These are phyloP conservation scores for Sambucus nigra DNA, from an alignment of 129 eudicot genomes.

Conservation along the genomic window DNA sequence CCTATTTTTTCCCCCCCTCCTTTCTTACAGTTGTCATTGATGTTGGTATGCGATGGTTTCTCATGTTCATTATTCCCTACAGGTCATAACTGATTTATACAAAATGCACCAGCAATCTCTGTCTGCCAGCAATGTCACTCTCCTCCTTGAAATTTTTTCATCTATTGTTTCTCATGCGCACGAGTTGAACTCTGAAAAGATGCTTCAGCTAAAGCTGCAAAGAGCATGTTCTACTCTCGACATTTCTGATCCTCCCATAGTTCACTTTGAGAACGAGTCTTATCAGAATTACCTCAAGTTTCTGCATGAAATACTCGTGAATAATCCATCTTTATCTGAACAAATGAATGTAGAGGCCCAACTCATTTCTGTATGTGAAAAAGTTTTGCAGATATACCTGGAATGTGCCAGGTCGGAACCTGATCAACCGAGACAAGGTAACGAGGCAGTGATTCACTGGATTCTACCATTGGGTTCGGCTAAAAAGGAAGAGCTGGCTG, in stretches of 20 bases:
- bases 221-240: conserved; percentile 71
- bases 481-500: conserved; percentile 88
- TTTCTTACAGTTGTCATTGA: neutral
- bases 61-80: conserved; percentile 6
- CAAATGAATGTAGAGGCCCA: conserved; percentile 54
- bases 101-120: conserved; percentile 53
- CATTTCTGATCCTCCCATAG: conserved; percentile 76
- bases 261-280: conserved; percentile 85
- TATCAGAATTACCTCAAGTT: conserved; percentile 59
- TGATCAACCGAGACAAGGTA: conserved; percentile 21
- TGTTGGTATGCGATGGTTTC: neutral
- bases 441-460: conserved; percentile 34
- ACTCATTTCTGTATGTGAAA: conserved; percentile 50
- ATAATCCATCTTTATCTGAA: conserved; percentile 35
- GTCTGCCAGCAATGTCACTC: conserved; percentile 32
- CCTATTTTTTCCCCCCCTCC: too few relatives aligned
- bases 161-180: conserved; percentile 56
- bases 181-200: conserved; percentile 42
- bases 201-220: conserved; percentile 50
- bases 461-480: conserved; percentile 63
- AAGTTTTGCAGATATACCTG: conserved; percentile 49
- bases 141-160: conserved; percentile 51
- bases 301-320: conserved; percentile 43
- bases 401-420: conserved; percentile 51
- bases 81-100: conserved; percentile 79